These are phyloP conservation scores for Bromus sterilis DNA, from an alignment of 176 grass and related monocot species.

Conservation along the genomic window DNA sequence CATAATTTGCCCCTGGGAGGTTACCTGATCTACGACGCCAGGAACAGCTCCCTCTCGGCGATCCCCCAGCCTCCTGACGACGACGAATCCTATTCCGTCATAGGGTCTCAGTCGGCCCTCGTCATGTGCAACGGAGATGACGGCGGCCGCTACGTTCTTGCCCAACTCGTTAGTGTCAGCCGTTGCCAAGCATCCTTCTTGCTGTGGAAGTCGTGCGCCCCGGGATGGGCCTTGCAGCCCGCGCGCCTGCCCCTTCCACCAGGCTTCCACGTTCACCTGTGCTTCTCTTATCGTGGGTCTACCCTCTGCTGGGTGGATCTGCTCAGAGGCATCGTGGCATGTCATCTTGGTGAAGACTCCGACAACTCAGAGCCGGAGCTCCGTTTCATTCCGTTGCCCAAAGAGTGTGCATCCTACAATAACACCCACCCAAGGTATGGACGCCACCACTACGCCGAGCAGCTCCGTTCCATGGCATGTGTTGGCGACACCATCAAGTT, in stretches of 20 bases:
- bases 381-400: neutral
- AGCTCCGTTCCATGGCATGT: neutral
- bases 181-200: neutral
- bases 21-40: neutral
- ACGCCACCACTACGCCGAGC: too few species aligned
- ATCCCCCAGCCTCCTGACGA: neutral
- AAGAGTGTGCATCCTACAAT: neutral
- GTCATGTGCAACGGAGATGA: neutral
- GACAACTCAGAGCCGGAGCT: neutral
- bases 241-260: neutral
- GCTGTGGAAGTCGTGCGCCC: neutral
- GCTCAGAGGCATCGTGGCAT: neutral
- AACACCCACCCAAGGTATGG: too few species aligned
- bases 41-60: neutral
- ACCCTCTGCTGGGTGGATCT: conserved; percentile 7
- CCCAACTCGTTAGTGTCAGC: neutral
- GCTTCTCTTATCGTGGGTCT: neutral
- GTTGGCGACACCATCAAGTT: neutral
- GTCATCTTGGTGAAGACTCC: neutral
- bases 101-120: neutral
- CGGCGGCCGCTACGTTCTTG: neutral
- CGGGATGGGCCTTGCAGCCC: neutral
- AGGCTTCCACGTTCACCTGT: neutral
- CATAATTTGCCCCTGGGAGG: too few species aligned
- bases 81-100: rapidly evolving